phyloP scores from a whole-genome alignment of 495 filamentous ascomycete genomes.

The Annulohypoxylon moriforme region DNA sequence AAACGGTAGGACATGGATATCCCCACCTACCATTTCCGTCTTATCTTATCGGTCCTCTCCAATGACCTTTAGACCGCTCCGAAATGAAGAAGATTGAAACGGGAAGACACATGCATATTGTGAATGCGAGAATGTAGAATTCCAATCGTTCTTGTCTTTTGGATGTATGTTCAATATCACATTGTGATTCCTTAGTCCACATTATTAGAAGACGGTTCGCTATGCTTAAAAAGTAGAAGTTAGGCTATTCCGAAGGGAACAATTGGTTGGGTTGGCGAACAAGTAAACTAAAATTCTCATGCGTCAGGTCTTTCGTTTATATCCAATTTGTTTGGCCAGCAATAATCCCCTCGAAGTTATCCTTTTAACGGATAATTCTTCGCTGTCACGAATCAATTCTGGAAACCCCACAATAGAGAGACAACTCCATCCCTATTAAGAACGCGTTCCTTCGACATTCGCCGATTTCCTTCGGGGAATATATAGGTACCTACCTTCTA shows the following conservation, averaged over 20 bases:
- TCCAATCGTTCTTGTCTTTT: neutral
- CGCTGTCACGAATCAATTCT: constrained; percentile 27
- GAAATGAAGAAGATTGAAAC: neutral
- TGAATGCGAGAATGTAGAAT: neutral
- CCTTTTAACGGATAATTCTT: constrained; percentile 11
- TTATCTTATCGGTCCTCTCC: constrained; percentile 19
- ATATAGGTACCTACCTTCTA: neutral
- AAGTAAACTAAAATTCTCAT: constrained; percentile 9
- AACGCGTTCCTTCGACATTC: constrained; percentile 25
- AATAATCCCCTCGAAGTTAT: constrained; percentile 9
- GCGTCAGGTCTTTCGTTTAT: constrained; percentile 25
- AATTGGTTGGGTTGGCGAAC: constrained; percentile 28
- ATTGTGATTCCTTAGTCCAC: constrained; percentile 11
- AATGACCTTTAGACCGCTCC: neutral
- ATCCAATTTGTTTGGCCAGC: constrained; percentile 25
- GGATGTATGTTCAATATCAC: constrained; percentile 23
- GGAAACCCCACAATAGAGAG: constrained; percentile 8
- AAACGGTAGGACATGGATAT: neutral
- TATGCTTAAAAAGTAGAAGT: constrained; percentile 4
- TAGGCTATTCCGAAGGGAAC: neutral
- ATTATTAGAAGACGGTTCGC: constrained; percentile 2
- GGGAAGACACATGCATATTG: neutral
- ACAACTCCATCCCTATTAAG: neutral
- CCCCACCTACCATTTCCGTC: neutral
- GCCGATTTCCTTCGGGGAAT: neutral